A percentile compares a stretch with the other conserved stretches of the same genome.
phyloP scores from a whole-genome alignment of 371 early-diverging fungal species.

The Chytridium lagenaria region DNA sequence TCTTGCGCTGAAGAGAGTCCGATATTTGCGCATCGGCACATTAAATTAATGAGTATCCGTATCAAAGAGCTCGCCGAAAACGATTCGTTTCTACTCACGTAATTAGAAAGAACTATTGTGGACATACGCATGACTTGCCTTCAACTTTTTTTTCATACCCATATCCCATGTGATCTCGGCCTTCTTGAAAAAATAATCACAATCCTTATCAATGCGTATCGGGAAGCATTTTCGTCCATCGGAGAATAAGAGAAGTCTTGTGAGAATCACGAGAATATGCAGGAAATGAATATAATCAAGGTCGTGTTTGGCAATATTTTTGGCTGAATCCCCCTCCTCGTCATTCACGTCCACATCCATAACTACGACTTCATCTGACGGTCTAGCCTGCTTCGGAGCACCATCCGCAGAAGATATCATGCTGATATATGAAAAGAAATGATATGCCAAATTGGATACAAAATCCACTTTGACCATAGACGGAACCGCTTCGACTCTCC shows the following conservation, averaged over 20 bases:
- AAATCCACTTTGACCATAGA: conserved; percentile 26
- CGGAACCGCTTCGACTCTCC: conserved; percentile 39
- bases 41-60: conserved; percentile 29
- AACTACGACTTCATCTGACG: conserved; percentile 49
- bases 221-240: conserved; percentile 50
- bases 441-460: neutral
- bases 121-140: neutral
- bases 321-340: conserved; percentile 27
- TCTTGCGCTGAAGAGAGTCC: conserved; percentile 13
- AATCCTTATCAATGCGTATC: conserved; percentile 1
- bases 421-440: conserved; percentile 31
- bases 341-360: conserved; percentile 52
- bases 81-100: conserved; percentile 9
- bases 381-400: neutral
- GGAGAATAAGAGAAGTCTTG: conserved; percentile 32
- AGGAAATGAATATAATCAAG: conserved; percentile 49
- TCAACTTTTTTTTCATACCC: neutral
- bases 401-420: conserved; percentile 22
- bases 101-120: neutral
- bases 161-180: neutral
- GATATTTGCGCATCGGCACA: conserved; percentile 39
- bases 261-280: conserved; percentile 43
- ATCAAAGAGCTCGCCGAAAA: conserved; percentile 30
- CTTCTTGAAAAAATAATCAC: neutral
- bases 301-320: conserved; percentile 34